Evolutionary conservation across 768 basidiomycete genomes (phyloP).

Genomic region (Tubosaeta brunneosetosa): DNA sequence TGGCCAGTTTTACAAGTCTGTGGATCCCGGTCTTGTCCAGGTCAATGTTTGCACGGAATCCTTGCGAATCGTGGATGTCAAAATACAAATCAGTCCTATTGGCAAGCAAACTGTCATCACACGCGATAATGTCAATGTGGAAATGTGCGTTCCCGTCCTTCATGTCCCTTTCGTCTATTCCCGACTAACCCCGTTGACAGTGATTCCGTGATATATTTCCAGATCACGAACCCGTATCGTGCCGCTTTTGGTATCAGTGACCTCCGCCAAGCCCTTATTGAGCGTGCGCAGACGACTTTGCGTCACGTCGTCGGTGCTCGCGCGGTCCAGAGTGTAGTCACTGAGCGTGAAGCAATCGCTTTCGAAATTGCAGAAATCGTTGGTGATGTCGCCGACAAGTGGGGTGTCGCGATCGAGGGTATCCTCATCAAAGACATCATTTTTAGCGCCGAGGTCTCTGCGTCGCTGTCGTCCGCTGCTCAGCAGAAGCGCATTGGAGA

Average conservation of each 20-base stretch:
- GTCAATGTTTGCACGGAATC: conserved; percentile 94
- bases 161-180: background rate
- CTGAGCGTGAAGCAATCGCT: conserved; percentile 94
- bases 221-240: conserved; percentile 85
- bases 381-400: conserved; percentile 86
- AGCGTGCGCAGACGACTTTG: conserved; percentile 89
- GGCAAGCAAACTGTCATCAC: conserved; percentile 90
- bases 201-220: conserved; percentile 92
- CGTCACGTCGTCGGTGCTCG: conserved; percentile 97
- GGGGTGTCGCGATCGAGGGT: conserved; percentile 96
- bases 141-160: conserved; percentile 54
- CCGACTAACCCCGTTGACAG: conserved; percentile 34
- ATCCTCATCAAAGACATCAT: conserved; percentile 95
- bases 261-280: conserved; percentile 77
- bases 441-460: conserved; percentile 86
- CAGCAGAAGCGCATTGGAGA: conserved; percentile 98
- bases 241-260: conserved; percentile 93
- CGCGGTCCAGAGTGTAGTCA: conserved; percentile 92
- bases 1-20: conserved; percentile 94
- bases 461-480: conserved; percentile 89
- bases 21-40: conserved; percentile 87
- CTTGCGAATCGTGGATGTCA: conserved; percentile 85
- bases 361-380: conserved; percentile 97
- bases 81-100: conserved; percentile 89
- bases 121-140: conserved; percentile 93